Evolutionary conservation across 2,329 filamentous ascomycete species (phyloP).

Genomic region (Gnomoniopsis sp.): DNA sequence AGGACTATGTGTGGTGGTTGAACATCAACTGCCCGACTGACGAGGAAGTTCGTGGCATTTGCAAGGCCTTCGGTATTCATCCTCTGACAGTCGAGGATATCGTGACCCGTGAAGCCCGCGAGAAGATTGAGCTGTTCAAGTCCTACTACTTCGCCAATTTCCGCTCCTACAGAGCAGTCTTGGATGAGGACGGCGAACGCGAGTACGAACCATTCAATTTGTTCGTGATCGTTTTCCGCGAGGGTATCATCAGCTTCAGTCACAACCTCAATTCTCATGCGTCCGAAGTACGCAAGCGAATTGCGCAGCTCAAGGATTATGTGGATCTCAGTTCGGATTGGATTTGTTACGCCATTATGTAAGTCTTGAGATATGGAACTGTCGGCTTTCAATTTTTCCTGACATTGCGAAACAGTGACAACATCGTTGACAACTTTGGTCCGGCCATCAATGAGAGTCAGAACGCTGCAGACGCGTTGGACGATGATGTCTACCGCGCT

Average conservation of each 20-base stretch:
- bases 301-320: slow-evolving; percentile 90
- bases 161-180: slow-evolving; percentile 79
- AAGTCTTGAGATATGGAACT: slow-evolving; percentile 33
- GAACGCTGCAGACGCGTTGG: slow-evolving; percentile 83
- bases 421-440: slow-evolving; percentile 95
- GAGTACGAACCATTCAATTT: slow-evolving; percentile 95
- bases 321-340: slow-evolving; percentile 93
- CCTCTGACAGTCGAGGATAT: slow-evolving; percentile 96
- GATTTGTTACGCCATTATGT: slow-evolving; percentile 99
- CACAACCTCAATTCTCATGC: slow-evolving; percentile 86
- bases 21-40: slow-evolving; percentile 89
- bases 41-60: slow-evolving; percentile 83
- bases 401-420: slow-evolving; percentile 57
- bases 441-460: slow-evolving; percentile 87
- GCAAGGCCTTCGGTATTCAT: slow-evolving; percentile 93
- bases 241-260: slow-evolving; percentile 92
- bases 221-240: slow-evolving; percentile 94
- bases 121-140: slow-evolving; percentile 97
- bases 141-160: slow-evolving; percentile 99
- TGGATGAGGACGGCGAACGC: slow-evolving; percentile 72
- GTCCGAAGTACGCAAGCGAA: slow-evolving; percentile 83
- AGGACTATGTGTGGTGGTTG: slow-evolving; percentile 94
- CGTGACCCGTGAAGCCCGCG: slow-evolving; percentile 87
- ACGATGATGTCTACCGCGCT: slow-evolving; percentile 92
- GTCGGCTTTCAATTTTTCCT: background rate